These are phyloP conservation scores for Shiraia bambusicola DNA, from an alignment of 2,329 filamentous ascomycete genomes.

Conservation along the genomic window DNA sequence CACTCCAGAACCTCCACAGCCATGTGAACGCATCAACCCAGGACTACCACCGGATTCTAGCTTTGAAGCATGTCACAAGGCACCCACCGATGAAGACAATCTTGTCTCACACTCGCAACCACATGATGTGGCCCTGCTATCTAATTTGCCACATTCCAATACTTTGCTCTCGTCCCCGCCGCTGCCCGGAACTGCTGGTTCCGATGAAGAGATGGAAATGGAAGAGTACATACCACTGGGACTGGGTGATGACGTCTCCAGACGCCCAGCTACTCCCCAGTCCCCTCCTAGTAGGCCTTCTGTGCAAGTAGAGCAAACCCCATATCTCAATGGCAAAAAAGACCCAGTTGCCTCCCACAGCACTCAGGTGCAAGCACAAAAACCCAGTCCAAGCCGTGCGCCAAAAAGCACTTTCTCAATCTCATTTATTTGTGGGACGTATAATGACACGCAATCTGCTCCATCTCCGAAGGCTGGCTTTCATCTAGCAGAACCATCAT, in stretches of 20 bases:
- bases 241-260: constrained; percentile 24
- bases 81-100: background rate
- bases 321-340: constrained; percentile 22
- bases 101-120: background rate
- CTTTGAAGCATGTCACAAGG: constrained; percentile 8
- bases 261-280: background rate
- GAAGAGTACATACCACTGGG: constrained; percentile 31
- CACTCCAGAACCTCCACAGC: constrained; percentile 19
- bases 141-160: constrained; percentile 10
- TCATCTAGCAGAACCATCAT: no score
- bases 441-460: constrained; percentile 12
- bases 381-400: constrained; percentile 14
- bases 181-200: constrained; percentile 5
- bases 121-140: constrained; percentile 7
- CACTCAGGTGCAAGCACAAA: constrained; percentile 6
- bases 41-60: constrained; percentile 38
- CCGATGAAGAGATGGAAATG: constrained; percentile 36
- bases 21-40: constrained; percentile 3
- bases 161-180: constrained; percentile 23
- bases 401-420: constrained; percentile 24
- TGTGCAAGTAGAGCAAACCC: constrained; percentile 37
- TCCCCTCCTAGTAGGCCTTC: constrained; percentile 6
- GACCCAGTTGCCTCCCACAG: background rate
- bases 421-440: constrained; percentile 30
- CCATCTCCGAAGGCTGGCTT: background rate